Base-by-base conservation (phyloP, 164 flowering plant genomes). In the Vitis rotundifolia region DNA sequence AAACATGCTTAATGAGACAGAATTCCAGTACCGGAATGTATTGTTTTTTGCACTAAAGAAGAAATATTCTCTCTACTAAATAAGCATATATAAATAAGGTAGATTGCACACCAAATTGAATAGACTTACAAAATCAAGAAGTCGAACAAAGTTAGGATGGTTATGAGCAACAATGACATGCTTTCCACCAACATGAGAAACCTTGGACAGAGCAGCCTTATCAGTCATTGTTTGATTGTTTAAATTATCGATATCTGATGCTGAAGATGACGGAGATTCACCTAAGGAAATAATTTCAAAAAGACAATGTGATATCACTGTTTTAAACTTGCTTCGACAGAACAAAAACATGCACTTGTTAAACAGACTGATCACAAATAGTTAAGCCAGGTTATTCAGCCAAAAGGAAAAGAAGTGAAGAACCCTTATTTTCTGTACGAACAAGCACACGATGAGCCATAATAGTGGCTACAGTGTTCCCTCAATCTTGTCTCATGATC, bases 241-340 rank as follows among this genome's bases (percentile, higher is more conserved):
- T 54, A 88, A 75, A 77, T 89, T 91, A 77, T 94, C 98, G 66
- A 91, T 77, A 82, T 89, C 97, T 48, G 98, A 94, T 49, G 89
- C 93, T 76, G 95, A 94, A 14, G 98, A 92, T 19, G 95, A 89
- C 22, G 98, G 97, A 49, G 98, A 94, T 75, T 91, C 98, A 63
- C 91, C 98, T 94, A 71, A 64, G 54, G 11, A 75, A 64, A 49
- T 50, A 56, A 16, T 28, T 9, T 18, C 69, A 56, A 12, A 63
- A n/a, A 54, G 11, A 29, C 14, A 5, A 69, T 15, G 54, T 63
- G 61, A 65, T 12, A 31, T 15, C 53, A 26, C n/a, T 18, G 55
- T 29, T 51, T 26, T 53, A 49, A 55, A 53, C 26, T 31, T 44
- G 12, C 14, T 11, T 26, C 37, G 19, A 59, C 16, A 57, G 28